phyloP scores from a whole-genome alignment of 202 grass and related monocot genomes.

The Carex arenaria region DNA sequence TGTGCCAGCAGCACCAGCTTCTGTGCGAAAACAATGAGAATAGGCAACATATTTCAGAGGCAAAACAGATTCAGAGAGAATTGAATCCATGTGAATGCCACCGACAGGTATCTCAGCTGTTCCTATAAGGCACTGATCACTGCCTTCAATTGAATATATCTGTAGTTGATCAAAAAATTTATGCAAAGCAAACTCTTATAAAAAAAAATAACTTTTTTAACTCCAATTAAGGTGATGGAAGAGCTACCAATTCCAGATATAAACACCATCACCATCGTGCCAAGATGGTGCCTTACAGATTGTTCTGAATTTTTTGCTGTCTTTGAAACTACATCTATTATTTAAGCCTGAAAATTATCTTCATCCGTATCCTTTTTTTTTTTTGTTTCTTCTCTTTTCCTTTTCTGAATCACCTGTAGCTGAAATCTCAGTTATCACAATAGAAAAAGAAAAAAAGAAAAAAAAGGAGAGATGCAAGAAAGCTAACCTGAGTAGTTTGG shows the following conservation, averaged over 20 bases:
- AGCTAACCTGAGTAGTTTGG: conserved; percentile 75
- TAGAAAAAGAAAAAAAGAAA: background rate
- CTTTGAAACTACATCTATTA: background rate
- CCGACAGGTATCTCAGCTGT: conserved; percentile 98
- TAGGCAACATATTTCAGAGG: conserved; percentile 95
- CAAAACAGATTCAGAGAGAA: conserved; percentile 58
- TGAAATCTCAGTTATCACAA: background rate
- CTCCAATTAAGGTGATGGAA: background rate
- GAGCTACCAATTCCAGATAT: background rate
- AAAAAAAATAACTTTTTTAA: too few species aligned
- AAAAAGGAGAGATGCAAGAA: background rate
- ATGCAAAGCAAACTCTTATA: background rate
- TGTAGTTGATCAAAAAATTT: conserved; percentile 13
- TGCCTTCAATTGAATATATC: conserved; percentile 88
- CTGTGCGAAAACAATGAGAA: conserved; percentile 95
- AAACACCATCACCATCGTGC: background rate
- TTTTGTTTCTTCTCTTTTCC: background rate
- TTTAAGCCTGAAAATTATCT: background rate
- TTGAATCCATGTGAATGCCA: conserved; percentile 96
- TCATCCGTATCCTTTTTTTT: background rate
- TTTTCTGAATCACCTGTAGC: background rate
- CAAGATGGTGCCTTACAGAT: background rate
- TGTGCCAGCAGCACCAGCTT: conserved; percentile 86
- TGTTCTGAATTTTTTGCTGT: background rate
- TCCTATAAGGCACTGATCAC: conserved; percentile 94